A percentile compares a stretch with the other conserved stretches of the same genome.
phyloP scores from a whole-genome alignment of 768 basidiomycete species.

The Hygrophorus russula region DNA sequence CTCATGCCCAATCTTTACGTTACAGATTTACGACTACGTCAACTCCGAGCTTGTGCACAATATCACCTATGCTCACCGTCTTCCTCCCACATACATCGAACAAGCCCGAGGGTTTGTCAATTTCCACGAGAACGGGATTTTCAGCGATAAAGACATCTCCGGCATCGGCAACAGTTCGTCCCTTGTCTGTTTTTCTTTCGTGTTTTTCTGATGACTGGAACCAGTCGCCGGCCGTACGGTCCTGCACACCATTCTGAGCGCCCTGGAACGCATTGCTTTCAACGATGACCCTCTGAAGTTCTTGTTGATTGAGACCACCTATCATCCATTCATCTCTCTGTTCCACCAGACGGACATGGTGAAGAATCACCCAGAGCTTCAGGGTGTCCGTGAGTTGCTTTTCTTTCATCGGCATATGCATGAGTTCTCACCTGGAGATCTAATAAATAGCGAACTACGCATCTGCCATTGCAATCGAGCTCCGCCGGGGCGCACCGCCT shows the following conservation, averaged over 20 bases:
- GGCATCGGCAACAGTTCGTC: conserved; percentile 73
- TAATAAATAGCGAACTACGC: conserved; percentile 52
- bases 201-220: background rate
- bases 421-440: background rate
- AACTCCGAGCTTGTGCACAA: conserved; percentile 72
- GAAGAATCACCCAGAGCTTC: conserved; percentile 45
- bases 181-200: background rate
- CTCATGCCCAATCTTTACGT: too few relatives aligned
- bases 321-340: conserved; percentile 86
- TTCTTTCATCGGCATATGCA: background rate
- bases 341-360: conserved; percentile 65
- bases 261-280: conserved; percentile 71
- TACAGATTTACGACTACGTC: conserved; percentile 67
- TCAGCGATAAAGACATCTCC: conserved; percentile 47
- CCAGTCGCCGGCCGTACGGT: conserved; percentile 77
- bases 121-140: conserved; percentile 71
- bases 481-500: conserved; percentile 63
- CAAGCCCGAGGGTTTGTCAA: conserved; percentile 68
- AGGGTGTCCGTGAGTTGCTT: conserved; percentile 48
- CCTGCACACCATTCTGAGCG: conserved; percentile 56
- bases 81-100: conserved; percentile 68
- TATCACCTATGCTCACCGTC: conserved; percentile 66
- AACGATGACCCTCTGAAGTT: conserved; percentile 73
- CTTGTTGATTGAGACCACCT: conserved; percentile 68
- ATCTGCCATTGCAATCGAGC: conserved; percentile 68